Conservation (phyloP, 73 alveolate genomes). For the Tetrahymena malaccensis region DNA sequence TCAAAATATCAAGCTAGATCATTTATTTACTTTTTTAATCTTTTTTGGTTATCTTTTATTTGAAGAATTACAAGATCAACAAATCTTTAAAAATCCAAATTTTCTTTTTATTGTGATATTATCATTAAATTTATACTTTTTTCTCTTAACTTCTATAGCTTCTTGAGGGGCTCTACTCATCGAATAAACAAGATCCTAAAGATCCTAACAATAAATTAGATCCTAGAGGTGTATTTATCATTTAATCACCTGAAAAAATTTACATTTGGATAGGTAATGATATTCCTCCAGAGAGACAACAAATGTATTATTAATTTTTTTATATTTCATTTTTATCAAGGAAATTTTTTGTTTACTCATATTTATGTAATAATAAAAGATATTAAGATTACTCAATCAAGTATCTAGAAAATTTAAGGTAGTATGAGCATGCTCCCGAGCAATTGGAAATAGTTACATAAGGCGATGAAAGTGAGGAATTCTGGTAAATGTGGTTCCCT, state of each 20-base stretch:
- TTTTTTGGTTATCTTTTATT: too few relatives aligned
- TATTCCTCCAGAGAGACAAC: neutral
- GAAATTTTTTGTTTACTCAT: neutral
- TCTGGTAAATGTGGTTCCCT: neutral
- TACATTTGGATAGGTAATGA: neutral
- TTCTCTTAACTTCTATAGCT: neutral
- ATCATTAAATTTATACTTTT: neutral
- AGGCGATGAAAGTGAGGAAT: neutral
- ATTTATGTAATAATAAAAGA: neutral
- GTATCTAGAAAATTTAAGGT: neutral
- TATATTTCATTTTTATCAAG: neutral
- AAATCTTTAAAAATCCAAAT: too few relatives aligned
- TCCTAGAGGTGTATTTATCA: neutral
- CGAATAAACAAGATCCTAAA: neutral
- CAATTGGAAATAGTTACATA: neutral
- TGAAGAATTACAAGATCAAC: neutral
- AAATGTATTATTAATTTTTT: neutral
- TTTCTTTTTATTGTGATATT: neutral
- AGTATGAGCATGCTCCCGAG: neutral
- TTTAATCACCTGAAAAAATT: neutral
- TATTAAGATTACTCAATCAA: neutral
- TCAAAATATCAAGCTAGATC: too few relatives aligned
- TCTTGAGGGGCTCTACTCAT: neutral
- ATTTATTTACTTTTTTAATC: too few relatives aligned
- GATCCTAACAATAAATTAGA: neutral